Percentiles rank a stretch among this genome's conserved stretches.
These are phyloP conservation scores for Picochlorum sp. DNA, from an alignment of 139 green algal species.

Conservation along the genomic window DNA sequence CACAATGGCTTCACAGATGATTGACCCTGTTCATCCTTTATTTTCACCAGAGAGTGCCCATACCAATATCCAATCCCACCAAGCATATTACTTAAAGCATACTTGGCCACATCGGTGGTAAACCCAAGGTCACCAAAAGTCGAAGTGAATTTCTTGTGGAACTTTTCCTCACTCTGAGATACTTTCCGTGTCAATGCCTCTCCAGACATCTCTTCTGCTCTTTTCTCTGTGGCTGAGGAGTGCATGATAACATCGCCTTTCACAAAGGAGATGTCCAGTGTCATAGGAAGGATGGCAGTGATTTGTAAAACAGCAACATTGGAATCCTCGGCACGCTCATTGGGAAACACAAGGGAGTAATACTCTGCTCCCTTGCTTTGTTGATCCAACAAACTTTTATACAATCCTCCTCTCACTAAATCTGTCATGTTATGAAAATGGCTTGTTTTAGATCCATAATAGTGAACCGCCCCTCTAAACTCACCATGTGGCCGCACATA, in stretches of 20 bases:
- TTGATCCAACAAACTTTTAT: slow-evolving; percentile 10
- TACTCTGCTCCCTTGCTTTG: background rate
- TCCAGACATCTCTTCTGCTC: background rate
- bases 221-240: background rate
- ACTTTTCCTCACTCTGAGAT: background rate
- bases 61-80: slow-evolving; percentile 91
- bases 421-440: slow-evolving; percentile 60
- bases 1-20: slow-evolving; percentile 3
- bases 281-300: slow-evolving; percentile 34
- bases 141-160: background rate
- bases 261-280: slow-evolving; percentile 50
- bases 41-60: slow-evolving; percentile 52
- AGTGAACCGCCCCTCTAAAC: background rate
- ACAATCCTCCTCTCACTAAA: slow-evolving; percentile 19
- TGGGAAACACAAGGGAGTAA: slow-evolving; percentile 31
- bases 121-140: background rate
- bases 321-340: slow-evolving; percentile 30
- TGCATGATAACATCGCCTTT: background rate
- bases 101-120: slow-evolving; percentile 5
- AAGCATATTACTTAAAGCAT: slow-evolving; percentile 83
- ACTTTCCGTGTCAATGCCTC: background rate
- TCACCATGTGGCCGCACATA: too few relatives aligned
- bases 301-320: slow-evolving; percentile 60
- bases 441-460: background rate
- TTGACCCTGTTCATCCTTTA: slow-evolving; percentile 2